These are phyloP conservation scores for Jasminum sambac DNA, from an alignment of 257 asterid genomes.

Conservation along the genomic window DNA sequence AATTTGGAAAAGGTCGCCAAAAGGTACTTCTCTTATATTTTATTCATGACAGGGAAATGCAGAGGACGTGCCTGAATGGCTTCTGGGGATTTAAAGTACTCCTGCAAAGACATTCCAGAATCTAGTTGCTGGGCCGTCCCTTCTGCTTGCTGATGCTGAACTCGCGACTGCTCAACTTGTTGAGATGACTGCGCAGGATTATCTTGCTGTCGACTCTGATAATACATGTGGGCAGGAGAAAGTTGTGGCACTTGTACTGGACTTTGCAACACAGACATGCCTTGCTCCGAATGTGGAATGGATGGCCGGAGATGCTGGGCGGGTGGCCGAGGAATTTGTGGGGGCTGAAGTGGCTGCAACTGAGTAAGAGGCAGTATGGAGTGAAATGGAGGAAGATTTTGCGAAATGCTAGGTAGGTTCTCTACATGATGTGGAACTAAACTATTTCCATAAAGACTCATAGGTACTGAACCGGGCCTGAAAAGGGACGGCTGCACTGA, in stretches of 20 bases:
- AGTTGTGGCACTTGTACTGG: constrained; percentile 49
- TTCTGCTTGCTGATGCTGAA: constrained; percentile 43
- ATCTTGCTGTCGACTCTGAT: constrained; percentile 57
- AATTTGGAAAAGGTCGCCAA: too few species aligned
- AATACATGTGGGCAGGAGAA: constrained; percentile 43
- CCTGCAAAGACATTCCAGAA: constrained; percentile 66
- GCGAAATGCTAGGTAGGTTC: constrained; percentile 45
- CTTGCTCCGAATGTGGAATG: constrained; percentile 70
- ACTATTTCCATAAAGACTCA: constrained; percentile 50
- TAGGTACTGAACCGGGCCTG: constrained; percentile 59
- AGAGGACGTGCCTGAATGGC: constrained; percentile 63
- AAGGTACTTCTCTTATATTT: too few species aligned
- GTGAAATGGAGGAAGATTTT: constrained; percentile 54
- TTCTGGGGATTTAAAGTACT: constrained; percentile 69
- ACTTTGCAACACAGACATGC: constrained; percentile 47
- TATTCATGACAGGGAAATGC: not conserved
- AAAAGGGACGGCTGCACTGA: constrained; percentile 54
- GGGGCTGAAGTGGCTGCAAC: constrained; percentile 89
- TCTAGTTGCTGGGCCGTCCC: constrained; percentile 61
- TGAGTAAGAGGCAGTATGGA: constrained; percentile 54
- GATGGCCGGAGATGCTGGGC: constrained; percentile 77
- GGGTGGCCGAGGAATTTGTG: constrained; percentile 86
- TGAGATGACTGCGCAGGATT: constrained; percentile 40
- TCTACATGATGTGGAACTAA: constrained; percentile 64
- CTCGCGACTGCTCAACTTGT: constrained; percentile 42